Percentiles rank a stretch among this genome's conserved stretches.
phyloP scores from a whole-genome alignment of 2,329 filamentous ascomycete species.

The Colletotrichum shisoi region DNA sequence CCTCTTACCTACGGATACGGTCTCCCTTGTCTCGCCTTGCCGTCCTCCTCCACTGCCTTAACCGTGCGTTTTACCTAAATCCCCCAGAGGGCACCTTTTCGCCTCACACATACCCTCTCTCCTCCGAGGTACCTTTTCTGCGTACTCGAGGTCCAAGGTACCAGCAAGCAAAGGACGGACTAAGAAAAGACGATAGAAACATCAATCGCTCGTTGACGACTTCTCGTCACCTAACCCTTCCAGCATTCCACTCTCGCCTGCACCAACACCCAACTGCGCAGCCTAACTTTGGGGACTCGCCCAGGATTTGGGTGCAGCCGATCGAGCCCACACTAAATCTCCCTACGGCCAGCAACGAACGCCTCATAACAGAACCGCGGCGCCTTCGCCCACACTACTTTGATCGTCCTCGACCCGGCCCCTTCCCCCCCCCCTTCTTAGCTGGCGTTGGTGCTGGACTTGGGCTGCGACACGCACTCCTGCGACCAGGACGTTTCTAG shows the following conservation, averaged over 20 bases:
- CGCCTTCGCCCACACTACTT: slow-evolving; percentile 35
- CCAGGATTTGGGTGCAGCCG: slow-evolving; percentile 36
- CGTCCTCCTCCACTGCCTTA: slow-evolving; percentile 17
- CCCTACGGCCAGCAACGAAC: slow-evolving; percentile 38
- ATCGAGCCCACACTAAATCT: slow-evolving; percentile 40
- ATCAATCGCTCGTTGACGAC: not conserved
- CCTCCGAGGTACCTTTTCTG: slow-evolving; percentile 12
- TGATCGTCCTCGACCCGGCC: slow-evolving; percentile 34
- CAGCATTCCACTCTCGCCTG: not conserved
- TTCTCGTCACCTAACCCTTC: slow-evolving; percentile 3
- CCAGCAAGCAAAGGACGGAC: not conserved
- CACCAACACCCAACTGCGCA: slow-evolving; percentile 19
- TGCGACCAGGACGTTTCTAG: slow-evolving; percentile 7
- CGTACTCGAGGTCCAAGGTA: slow-evolving; percentile 3
- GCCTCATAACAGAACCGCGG: slow-evolving; percentile 33
- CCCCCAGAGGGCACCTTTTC: slow-evolving; percentile 13
- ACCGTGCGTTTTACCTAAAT: slow-evolving; percentile 15
- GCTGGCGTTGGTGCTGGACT: slow-evolving; percentile 12
- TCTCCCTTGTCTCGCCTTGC: slow-evolving; percentile 24
- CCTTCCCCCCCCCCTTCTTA: slow-evolving; percentile 24
- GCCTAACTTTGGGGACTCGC: slow-evolving; percentile 29
- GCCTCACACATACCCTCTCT: slow-evolving; percentile 2
- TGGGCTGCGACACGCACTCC: slow-evolving; percentile 22
- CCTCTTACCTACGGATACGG: not conserved
- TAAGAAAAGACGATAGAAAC: not conserved